Base-by-base conservation (phyloP, 2,329 filamentous ascomycete species). In the Myriosclerotinia duriaeana region DNA sequence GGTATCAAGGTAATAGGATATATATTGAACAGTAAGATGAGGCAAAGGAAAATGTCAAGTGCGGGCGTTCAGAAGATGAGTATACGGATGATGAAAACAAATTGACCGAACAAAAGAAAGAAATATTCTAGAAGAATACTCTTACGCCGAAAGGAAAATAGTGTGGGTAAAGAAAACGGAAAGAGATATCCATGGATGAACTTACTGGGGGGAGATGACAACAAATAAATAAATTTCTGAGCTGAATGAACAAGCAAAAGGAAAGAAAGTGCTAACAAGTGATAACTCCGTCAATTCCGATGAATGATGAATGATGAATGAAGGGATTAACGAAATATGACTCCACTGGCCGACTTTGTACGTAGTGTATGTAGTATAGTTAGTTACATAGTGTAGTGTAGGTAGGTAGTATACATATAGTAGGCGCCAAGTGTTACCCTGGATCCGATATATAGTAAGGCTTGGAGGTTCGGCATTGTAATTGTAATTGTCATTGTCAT, bases 71-170 rank as follows among this genome's bases (percentile, higher is more conserved):
- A 59, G 20, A 9, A 58, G 30, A 40, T 44, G 59, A 34, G 40
- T 65, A 59, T 55, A 26, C 14, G 34, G 40, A 52, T 48, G 61
- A 54, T 64, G 53, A 58, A 65, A 65, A 59, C 62, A 50, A 59
- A 59, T n/a, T 26, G 12, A 34, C n/a, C 38, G 54, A 20, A 65
- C 52, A 65, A 59, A 58, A 65, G 53, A 65, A 65, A 59, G 62
- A 59, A 38, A 17, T 38, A 15, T 38, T 56, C 42, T 58, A 58
- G 40, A 46, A 55, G 52, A 48, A 46, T 30, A 30, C n/a, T 64
- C 62, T 50, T 60, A 17, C 20, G 56, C 42, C 42, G 17, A 48
- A 36, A 36, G 7, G 42, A 6, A 22, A 17, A 48, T 36, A 6
- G 17, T 36, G 20, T 26, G 17, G 7, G 30, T 60, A 26, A 48